Percentiles rank a stretch among this genome's conserved stretches.
Conservation (phyloP, 108 stramenopile species). For the Cyclostephanos tholiformis region DNA sequence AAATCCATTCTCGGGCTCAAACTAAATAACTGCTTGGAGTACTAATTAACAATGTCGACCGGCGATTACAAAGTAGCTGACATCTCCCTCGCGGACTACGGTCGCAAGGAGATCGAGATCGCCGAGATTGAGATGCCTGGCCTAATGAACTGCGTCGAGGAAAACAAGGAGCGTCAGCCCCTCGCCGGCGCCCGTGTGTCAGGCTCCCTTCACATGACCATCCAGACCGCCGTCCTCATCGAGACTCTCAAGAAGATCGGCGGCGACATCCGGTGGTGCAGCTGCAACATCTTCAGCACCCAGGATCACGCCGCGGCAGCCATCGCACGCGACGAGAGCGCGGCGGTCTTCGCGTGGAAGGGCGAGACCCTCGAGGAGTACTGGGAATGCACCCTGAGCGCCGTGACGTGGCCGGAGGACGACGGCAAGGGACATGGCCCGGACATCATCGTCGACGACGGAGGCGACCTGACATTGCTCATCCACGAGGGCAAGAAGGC, state of each 20-base stretch:
- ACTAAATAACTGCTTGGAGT: too few relatives aligned
- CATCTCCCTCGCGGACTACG: slow-evolving; percentile 99
- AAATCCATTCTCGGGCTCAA: too few relatives aligned
- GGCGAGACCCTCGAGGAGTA: slow-evolving; percentile 99
- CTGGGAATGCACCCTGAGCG: slow-evolving; percentile 99
- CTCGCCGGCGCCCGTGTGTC: slow-evolving; percentile 93
- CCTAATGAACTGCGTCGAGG: slow-evolving; percentile 96
- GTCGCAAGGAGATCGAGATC: slow-evolving; percentile 99
- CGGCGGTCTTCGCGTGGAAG: slow-evolving; percentile 99
- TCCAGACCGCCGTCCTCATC: slow-evolving; percentile 99
- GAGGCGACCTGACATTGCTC: slow-evolving; percentile 99
- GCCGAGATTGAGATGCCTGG: slow-evolving; percentile 99
- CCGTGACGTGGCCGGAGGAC: slow-evolving; percentile 95
- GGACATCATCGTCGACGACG: slow-evolving; percentile 99
- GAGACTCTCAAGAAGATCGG: slow-evolving; percentile 97
- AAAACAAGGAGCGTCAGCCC: slow-evolving; percentile 83
- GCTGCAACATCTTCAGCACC: slow-evolving; percentile 99
- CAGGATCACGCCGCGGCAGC: slow-evolving; percentile 99
- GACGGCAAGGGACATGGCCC: slow-evolving; percentile 98
- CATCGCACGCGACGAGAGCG: slow-evolving; percentile 97
- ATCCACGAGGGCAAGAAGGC: slow-evolving; percentile 99
- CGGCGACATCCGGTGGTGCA: slow-evolving; percentile 99
- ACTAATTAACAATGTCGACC: slow-evolving; percentile 88
- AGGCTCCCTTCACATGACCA: slow-evolving; percentile 99
- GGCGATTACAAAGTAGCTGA: slow-evolving; percentile 99